Evolutionary conservation across 73 alveolate species (phyloP).

Genomic region (Paramecium tetraurelia): DNA sequence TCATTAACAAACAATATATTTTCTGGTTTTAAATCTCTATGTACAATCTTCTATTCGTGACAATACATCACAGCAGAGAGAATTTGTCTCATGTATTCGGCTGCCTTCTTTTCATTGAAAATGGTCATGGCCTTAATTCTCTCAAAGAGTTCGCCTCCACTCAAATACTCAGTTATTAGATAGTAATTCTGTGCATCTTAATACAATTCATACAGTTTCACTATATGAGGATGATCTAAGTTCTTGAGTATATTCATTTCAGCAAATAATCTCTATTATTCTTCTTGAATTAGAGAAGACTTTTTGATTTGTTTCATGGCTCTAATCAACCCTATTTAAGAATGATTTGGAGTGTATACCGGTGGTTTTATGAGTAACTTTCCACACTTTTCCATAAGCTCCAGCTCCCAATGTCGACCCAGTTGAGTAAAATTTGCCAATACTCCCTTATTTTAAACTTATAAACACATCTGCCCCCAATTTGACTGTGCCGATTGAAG

Average conservation of each 20-base stretch:
- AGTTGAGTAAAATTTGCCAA: background rate
- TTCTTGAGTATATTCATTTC: slow-evolving; percentile 55
- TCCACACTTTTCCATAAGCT: slow-evolving; percentile 39
- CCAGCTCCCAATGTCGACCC: background rate
- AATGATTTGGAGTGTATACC: background rate
- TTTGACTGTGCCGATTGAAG: background rate
- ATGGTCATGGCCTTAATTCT: slow-evolving; percentile 42
- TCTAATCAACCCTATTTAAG: slow-evolving; percentile 32
- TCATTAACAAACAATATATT: slow-evolving; percentile 73
- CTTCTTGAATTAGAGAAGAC: slow-evolving; percentile 33
- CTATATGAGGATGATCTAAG: slow-evolving; percentile 57
- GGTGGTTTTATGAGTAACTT: slow-evolving; percentile 25
- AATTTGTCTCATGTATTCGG: slow-evolving; percentile 58
- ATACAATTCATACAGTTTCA: slow-evolving; percentile 43
- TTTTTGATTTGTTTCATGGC: slow-evolving; percentile 54
- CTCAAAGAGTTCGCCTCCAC: slow-evolving; percentile 76
- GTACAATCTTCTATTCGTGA: slow-evolving; percentile 51
- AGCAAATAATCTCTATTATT: slow-evolving; percentile 55
- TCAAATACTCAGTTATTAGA: slow-evolving; percentile 58
- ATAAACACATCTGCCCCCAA: slow-evolving; percentile 24
- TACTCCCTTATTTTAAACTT: background rate
- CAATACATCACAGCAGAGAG: slow-evolving; percentile 63
- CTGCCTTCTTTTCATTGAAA: slow-evolving; percentile 55
- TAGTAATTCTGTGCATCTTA: slow-evolving; percentile 50
- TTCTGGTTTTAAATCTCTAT: slow-evolving; percentile 84